Conservation (phyloP, 148 eudicot genomes). For the Rhododendron williamsianum region DNA sequence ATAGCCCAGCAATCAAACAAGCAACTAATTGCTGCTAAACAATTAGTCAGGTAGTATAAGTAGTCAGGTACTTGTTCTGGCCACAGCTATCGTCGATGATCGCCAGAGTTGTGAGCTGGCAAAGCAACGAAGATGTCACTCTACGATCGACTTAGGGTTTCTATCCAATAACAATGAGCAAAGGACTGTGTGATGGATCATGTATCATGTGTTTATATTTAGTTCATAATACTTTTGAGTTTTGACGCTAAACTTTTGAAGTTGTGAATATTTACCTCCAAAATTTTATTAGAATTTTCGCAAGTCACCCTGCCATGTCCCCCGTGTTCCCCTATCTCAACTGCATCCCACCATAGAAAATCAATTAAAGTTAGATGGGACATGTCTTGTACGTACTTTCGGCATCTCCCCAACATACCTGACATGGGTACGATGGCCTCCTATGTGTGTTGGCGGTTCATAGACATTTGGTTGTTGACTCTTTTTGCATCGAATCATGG, state of each 20-base stretch:
- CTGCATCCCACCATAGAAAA: neutral
- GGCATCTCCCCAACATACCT: neutral
- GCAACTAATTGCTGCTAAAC: neutral
- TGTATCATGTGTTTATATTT: neutral
- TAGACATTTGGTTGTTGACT: neutral
- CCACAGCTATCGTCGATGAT: neutral
- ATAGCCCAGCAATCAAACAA: neutral
- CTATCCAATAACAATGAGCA: neutral
- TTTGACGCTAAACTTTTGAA: neutral
- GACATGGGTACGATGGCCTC: neutral
- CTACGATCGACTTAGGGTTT: neutral
- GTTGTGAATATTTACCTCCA: neutral
- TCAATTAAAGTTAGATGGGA: neutral
- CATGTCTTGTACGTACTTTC: neutral
- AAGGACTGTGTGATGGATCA: neutral
- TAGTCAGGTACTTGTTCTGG: neutral
- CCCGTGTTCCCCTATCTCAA: neutral
- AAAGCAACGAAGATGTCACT: neutral
- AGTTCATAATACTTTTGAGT: neutral
- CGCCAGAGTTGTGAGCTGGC: neutral
- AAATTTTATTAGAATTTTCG: neutral
- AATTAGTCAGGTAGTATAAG: neutral
- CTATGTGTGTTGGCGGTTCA: neutral
- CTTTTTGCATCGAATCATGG: neutral
- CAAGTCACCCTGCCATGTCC: neutral